Evolutionary conservation across 2,329 filamentous ascomycete species (phyloP).

Genomic region (Kalmusia sp.): DNA sequence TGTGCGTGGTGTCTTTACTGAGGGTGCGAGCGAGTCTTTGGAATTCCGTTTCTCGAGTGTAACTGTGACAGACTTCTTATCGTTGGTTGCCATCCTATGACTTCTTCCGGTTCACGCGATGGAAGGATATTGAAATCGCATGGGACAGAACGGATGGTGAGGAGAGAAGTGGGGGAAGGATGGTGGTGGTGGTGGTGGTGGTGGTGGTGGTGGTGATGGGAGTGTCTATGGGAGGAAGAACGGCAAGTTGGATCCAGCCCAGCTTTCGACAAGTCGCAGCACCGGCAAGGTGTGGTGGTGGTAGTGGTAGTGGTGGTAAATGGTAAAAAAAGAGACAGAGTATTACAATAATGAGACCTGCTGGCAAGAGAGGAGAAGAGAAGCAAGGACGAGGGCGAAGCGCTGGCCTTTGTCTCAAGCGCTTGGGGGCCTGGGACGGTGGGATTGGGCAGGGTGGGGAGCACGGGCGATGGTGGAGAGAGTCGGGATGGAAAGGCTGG

Average conservation of each 20-base stretch:
- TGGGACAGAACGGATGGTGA: conserved; percentile 24
- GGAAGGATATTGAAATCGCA: conserved; percentile 39
- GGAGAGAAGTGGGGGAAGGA: conserved; percentile 17
- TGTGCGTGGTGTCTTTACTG: conserved; percentile 71
- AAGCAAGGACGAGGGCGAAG: conserved; percentile 39
- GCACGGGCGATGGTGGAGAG: conserved; percentile 42
- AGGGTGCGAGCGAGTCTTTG: conserved; percentile 49
- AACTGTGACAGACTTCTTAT: conserved; percentile 51
- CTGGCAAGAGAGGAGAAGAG: conserved; percentile 45
- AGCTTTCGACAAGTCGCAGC: conserved; percentile 47
- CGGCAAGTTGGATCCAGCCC: conserved; percentile 46
- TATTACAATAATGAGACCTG: conserved; percentile 52
- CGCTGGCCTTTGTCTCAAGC: conserved; percentile 50
- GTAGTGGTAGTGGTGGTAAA: too few relatives aligned
- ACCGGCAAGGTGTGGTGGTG: conserved; percentile 21
- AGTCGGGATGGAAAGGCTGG: conserved; percentile 41
- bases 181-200: too few relatives aligned
- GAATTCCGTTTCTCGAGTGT: conserved; percentile 50
- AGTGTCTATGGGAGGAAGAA: conserved; percentile 37
- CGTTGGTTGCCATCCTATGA: conserved; percentile 55
- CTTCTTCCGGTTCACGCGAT: conserved; percentile 39
- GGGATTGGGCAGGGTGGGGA: conserved; percentile 37
- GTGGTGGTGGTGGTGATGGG: too few relatives aligned
- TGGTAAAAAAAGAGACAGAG: conserved; percentile 35
- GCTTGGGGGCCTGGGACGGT: conserved; percentile 38